A percentile compares a stretch with the other conserved stretches of the same genome.
These are phyloP conservation scores for Climacium dendroides DNA, from an alignment of 225 moss, liverwort and hornwort species.

Conservation along the genomic window DNA sequence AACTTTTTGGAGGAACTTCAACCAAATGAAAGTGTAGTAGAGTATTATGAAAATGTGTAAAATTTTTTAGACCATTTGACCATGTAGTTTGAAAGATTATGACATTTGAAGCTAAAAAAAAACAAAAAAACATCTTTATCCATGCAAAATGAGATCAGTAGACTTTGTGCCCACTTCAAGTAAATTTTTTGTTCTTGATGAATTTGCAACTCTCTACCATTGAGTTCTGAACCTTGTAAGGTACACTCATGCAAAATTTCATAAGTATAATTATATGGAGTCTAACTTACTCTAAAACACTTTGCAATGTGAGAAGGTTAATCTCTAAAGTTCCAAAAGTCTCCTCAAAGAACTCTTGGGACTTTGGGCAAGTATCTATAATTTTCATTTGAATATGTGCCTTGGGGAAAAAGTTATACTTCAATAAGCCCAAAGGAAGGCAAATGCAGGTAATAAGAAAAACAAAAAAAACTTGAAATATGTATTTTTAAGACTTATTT, in stretches of 20 bases:
- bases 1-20: background rate
- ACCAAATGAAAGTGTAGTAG: rapidly evolving
- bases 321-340: too few relatives aligned
- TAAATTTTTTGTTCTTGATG: background rate
- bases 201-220: background rate
- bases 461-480: too few relatives aligned
- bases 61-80: background rate
- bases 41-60: too few relatives aligned
- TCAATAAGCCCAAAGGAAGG: too few relatives aligned
- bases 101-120: background rate
- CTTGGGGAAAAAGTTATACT: too few relatives aligned
- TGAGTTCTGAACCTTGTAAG: background rate
- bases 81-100: background rate
- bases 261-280: background rate
- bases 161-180: background rate
- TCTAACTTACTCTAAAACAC: background rate
- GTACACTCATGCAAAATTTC: background rate
- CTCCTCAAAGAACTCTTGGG: too few relatives aligned
- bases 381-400: too few relatives aligned
- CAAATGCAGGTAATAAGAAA: too few relatives aligned
- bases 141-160: rapidly evolving
- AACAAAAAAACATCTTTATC: background rate
- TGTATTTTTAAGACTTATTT: too few relatives aligned
- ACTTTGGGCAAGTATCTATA: too few relatives aligned
- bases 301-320: rapidly evolving